Conservation (phyloP, 129 eudicot species). For the Pseudognaphalium luteoalbum region DNA sequence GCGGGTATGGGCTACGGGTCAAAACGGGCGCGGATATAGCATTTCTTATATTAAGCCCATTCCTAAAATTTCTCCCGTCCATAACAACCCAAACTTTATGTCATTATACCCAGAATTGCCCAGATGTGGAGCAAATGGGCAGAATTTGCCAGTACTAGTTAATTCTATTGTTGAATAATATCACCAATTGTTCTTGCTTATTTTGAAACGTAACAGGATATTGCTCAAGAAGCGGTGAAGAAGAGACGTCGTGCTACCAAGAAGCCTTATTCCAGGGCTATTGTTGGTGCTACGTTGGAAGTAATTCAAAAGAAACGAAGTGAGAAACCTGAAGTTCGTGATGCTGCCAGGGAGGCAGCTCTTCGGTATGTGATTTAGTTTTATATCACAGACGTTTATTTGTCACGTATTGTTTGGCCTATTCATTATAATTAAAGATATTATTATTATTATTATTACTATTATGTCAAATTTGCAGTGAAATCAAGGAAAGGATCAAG, state of each 20-base stretch:
- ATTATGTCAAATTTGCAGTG: constrained; percentile 27
- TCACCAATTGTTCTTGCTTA: too few relatives aligned
- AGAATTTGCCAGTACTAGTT: too few relatives aligned
- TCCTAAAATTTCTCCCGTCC: too few relatives aligned
- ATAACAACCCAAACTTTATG: too few relatives aligned
- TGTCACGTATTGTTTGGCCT: too few relatives aligned
- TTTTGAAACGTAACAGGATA: constrained; percentile 32
- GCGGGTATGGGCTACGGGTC: too few relatives aligned
- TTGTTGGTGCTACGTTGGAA: constrained; percentile 68
- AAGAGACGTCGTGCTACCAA: constrained; percentile 63
- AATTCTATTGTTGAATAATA: background rate
- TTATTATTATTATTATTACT: too few relatives aligned
- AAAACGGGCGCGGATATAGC: too few relatives aligned
- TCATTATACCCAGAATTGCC: too few relatives aligned
- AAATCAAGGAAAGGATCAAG: constrained; percentile 65
- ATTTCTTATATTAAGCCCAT: too few relatives aligned
- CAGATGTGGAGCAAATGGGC: too few relatives aligned
- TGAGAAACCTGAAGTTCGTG: constrained; percentile 71
- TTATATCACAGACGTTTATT: background rate
- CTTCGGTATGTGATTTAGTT: constrained; percentile 37
- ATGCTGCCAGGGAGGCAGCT: constrained; percentile 76
- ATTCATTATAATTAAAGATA: too few relatives aligned
- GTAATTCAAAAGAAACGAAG: constrained; percentile 63
- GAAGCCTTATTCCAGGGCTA: constrained; percentile 65
- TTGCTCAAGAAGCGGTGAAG: constrained; percentile 60